These are phyloP conservation scores for Fraxinus cuspidata DNA, from an alignment of 257 asterid genomes.

Conservation along the genomic window DNA sequence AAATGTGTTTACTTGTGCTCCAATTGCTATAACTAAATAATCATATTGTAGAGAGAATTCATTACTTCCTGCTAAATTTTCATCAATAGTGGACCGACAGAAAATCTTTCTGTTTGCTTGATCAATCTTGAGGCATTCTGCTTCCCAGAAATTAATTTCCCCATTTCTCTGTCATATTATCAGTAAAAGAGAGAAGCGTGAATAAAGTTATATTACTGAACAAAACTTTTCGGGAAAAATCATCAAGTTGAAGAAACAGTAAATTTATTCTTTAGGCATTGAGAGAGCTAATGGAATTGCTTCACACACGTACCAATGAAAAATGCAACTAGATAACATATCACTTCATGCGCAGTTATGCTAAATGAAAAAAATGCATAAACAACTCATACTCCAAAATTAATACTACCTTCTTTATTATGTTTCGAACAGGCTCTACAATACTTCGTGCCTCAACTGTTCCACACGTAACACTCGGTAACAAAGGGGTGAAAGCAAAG, in stretches of 20 bases:
- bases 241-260: not conserved
- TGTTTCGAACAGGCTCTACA: conserved; percentile 90
- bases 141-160: conserved; percentile 86
- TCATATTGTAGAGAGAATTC: conserved; percentile 83
- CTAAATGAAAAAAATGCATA: not conserved
- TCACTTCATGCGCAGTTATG: not conserved
- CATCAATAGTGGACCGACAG: conserved; percentile 65
- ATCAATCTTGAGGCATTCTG: conserved; percentile 91
- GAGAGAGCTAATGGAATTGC: not conserved
- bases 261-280: no score
- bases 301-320: not conserved
- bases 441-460: conserved; percentile 98
- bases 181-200: conserved; percentile 4
- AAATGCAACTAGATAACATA: not conserved
- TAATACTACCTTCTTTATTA: conserved; percentile 67
- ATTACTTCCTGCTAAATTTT: conserved; percentile 59
- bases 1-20: conserved; percentile 95
- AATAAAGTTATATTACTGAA: not conserved
- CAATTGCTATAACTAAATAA: conserved; percentile 70
- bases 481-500: conserved; percentile 95
- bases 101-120: conserved; percentile 50
- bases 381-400: not conserved
- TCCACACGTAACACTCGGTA: conserved; percentile 98
- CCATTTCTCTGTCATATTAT: conserved; percentile 59
- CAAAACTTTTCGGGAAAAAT: not conserved